Percentiles rank a stretch among this genome's conserved stretches.
phyloP scores from a whole-genome alignment of 2,329 filamentous ascomycete species.

The Cladophialophora chaetospira region DNA sequence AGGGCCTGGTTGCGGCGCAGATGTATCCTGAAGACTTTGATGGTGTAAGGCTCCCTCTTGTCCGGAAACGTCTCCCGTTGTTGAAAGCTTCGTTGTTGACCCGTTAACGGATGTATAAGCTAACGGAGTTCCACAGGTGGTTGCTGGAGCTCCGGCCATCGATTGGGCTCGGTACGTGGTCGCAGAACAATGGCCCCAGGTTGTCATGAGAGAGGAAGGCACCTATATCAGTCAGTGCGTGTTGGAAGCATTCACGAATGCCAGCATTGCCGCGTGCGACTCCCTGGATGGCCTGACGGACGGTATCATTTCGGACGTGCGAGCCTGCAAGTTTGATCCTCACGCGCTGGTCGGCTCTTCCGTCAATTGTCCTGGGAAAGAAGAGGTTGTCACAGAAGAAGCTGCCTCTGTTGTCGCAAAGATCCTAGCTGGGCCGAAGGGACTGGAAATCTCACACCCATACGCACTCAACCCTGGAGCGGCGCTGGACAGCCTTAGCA shows the following conservation, averaged over 20 bases:
- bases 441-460: background rate
- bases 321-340: conserved; percentile 23
- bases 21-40: conserved; percentile 25
- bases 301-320: conserved; percentile 30
- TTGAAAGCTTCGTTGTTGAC: no score
- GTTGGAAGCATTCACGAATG: conserved; percentile 38
- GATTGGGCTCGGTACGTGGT: background rate
- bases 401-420: background rate
- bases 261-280: conserved; percentile 39
- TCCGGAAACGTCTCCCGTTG: no score
- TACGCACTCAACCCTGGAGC: conserved; percentile 5
- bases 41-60: no score
- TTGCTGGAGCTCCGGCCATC: conserved; percentile 3
- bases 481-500: conserved; percentile 6
- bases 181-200: background rate
- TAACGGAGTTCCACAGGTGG: no score
- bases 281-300: conserved; percentile 34
- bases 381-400: background rate
- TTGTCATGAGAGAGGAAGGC: conserved; percentile 5
- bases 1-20: conserved; percentile 54
- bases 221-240: conserved; percentile 36
- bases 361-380: background rate
- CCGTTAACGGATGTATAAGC: no score
- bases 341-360: conserved; percentile 6
- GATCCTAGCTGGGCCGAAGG: background rate